Conservation (phyloP, 345 rosid genomes). For the Syzygium aromaticum region DNA sequence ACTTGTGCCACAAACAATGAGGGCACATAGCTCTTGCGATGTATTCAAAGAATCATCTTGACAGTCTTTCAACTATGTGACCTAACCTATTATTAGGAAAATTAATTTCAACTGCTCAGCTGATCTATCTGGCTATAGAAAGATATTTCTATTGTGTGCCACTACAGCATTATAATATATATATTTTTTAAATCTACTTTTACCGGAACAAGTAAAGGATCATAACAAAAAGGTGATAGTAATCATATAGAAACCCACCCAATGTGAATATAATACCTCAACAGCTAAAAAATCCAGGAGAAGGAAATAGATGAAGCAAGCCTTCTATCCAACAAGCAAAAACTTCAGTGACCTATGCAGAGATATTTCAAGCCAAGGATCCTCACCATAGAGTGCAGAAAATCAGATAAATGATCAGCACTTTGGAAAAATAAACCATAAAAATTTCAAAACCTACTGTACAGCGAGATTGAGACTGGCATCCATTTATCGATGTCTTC, state of each 20-base stretch:
- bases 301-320: not conserved
- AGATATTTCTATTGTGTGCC: not conserved
- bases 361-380: not conserved
- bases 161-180: not conserved
- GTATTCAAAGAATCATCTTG: not conserved
- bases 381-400: not conserved
- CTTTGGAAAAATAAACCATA: not conserved
- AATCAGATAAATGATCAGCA: not conserved
- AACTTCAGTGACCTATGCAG: not conserved
- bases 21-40: not conserved
- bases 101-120: not conserved
- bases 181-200: not conserved
- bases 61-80: not conserved
- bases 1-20: not conserved
- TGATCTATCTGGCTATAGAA: not conserved
- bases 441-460: not conserved
- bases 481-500: not conserved
- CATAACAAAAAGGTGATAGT: not conserved
- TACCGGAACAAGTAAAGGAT: not conserved
- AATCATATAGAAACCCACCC: not conserved
- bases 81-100: not conserved
- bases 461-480: conserved; percentile 4
- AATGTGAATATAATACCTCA: not conserved
- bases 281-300: not conserved
- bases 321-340: not conserved